These are phyloP conservation scores for Pythium chondricola DNA, from an alignment of 352 stramenopile species.

Conservation along the genomic window DNA sequence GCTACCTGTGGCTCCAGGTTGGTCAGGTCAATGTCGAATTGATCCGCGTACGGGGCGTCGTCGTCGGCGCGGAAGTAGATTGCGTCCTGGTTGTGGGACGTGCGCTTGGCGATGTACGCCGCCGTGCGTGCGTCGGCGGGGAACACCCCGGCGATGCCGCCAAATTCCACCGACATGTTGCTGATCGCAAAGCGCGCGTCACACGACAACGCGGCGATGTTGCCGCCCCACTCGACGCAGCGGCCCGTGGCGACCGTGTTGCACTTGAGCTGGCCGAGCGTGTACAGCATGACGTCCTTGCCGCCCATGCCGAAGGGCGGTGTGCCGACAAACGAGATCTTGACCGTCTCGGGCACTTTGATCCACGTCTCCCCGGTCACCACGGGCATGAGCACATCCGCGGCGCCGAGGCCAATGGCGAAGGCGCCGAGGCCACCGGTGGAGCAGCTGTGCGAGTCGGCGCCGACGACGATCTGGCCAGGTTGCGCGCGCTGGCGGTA, in stretches of 20 bases:
- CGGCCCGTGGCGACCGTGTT: slow-evolving; percentile 79
- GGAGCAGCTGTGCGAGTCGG: slow-evolving; percentile 75
- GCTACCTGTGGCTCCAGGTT: slow-evolving; percentile 69
- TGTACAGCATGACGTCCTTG: slow-evolving; percentile 87
- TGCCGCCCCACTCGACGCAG: slow-evolving; percentile 77
- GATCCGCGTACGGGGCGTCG: slow-evolving; percentile 65
- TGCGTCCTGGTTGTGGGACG: slow-evolving; percentile 69
- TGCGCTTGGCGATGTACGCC: slow-evolving; percentile 70
- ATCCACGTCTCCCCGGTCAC: slow-evolving; percentile 86
- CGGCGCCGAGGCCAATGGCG: slow-evolving; percentile 67
- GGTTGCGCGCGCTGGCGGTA: slow-evolving; percentile 80
- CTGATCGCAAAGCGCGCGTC: slow-evolving; percentile 79
- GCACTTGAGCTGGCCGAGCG: slow-evolving; percentile 77
- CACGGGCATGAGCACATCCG: slow-evolving; percentile 80
- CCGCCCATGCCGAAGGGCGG: slow-evolving; percentile 69
- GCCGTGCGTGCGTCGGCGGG: slow-evolving; percentile 66
- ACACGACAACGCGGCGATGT: slow-evolving; percentile 68
- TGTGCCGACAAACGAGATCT: slow-evolving; percentile 71
- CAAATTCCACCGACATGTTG: slow-evolving; percentile 86
- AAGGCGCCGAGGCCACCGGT: slow-evolving; percentile 75
- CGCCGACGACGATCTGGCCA: slow-evolving; percentile 77
- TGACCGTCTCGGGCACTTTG: slow-evolving; percentile 83
- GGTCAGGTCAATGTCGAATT: slow-evolving; percentile 69
- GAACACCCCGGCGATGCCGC: slow-evolving; percentile 81
- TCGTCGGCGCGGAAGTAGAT: slow-evolving; percentile 78